These are phyloP conservation scores for Ascochyta pisi DNA, from an alignment of 2,329 filamentous ascomycete genomes.

Conservation along the genomic window DNA sequence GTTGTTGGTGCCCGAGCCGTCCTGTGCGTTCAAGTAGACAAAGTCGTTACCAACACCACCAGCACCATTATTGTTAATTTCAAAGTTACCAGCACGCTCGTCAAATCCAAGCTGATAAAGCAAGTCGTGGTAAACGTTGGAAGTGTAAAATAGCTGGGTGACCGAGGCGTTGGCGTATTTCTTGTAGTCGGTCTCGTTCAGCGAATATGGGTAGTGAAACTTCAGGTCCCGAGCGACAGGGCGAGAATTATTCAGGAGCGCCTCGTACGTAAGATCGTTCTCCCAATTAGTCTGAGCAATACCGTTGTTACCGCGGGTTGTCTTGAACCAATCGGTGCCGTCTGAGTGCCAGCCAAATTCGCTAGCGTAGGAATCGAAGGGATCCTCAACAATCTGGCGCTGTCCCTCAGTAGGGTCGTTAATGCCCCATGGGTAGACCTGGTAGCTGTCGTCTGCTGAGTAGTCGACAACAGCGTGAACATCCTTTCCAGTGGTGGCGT, in stretches of 20 bases:
- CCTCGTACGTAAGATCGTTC: slow-evolving; percentile 37
- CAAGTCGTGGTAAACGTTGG: slow-evolving; percentile 66
- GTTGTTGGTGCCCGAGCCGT: slow-evolving; percentile 62
- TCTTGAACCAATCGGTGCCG: slow-evolving; percentile 58
- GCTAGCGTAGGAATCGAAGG: slow-evolving; percentile 56
- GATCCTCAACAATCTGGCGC: slow-evolving; percentile 56
- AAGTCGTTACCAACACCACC: slow-evolving; percentile 61
- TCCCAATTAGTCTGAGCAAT: slow-evolving; percentile 62
- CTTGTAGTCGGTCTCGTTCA: slow-evolving; percentile 32
- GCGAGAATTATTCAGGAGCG: slow-evolving; percentile 60
- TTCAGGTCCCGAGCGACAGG: slow-evolving; percentile 52
- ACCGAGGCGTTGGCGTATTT: slow-evolving; percentile 62
- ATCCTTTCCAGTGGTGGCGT: slow-evolving; percentile 55
- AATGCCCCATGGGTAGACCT: slow-evolving; percentile 62
- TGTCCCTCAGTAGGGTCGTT: slow-evolving; percentile 62
- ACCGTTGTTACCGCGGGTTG: slow-evolving; percentile 66
- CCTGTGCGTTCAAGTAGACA: slow-evolving; percentile 65
- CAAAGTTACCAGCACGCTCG: slow-evolving; percentile 66
- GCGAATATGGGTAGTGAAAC: slow-evolving; percentile 51
- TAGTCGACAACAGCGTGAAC: slow-evolving; percentile 62
- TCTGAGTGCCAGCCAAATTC: slow-evolving; percentile 63
- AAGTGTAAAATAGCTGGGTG: slow-evolving; percentile 67
- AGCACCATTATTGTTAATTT: slow-evolving; percentile 62
- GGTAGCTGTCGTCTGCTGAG: slow-evolving; percentile 60
- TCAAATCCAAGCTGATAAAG: slow-evolving; percentile 65